Evolutionary conservation across 441 rosid species (phyloP).

Genomic region (Populus hybrid): DNA sequence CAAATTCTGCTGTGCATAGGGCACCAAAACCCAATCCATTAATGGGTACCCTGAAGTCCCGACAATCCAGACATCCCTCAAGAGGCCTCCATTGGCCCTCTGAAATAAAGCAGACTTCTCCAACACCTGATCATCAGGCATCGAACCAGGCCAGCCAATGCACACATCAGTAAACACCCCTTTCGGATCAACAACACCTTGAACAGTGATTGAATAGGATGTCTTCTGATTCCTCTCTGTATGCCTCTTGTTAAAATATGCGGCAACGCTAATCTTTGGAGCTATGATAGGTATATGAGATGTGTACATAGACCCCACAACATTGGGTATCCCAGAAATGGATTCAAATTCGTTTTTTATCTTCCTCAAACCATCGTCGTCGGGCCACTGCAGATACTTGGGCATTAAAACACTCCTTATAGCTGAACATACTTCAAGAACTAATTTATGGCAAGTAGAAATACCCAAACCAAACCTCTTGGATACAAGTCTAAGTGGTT

Average conservation of each 20-base stretch:
- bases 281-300: slow-evolving; percentile 81
- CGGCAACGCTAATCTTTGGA: slow-evolving; percentile 64
- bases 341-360: slow-evolving; percentile 49
- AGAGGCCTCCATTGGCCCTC: slow-evolving; percentile 52
- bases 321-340: slow-evolving; percentile 56
- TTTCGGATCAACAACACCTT: slow-evolving; percentile 71
- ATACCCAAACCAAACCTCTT: slow-evolving; percentile 81
- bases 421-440: slow-evolving; percentile 80
- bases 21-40: slow-evolving; percentile 74
- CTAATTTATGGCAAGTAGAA: slow-evolving; percentile 86
- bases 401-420: slow-evolving; percentile 71
- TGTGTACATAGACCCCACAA: slow-evolving; percentile 83
- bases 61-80: slow-evolving; percentile 65
- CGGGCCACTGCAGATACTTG: slow-evolving; percentile 67
- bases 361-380: slow-evolving; percentile 31
- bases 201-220: slow-evolving; percentile 72
- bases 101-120: slow-evolving; percentile 68
- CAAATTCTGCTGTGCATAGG: slow-evolving; percentile 60
- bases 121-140: slow-evolving; percentile 66
- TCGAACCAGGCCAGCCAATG: slow-evolving; percentile 89
- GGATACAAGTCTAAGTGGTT: slow-evolving; percentile 78
- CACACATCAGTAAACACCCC: slow-evolving; percentile 80
- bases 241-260: slow-evolving; percentile 71
- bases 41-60: slow-evolving; percentile 68
- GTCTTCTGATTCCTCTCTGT: slow-evolving; percentile 84